These are phyloP conservation scores for Loxodes magnus DNA, from an alignment of 73 alveolate species.

Conservation along the genomic window DNA sequence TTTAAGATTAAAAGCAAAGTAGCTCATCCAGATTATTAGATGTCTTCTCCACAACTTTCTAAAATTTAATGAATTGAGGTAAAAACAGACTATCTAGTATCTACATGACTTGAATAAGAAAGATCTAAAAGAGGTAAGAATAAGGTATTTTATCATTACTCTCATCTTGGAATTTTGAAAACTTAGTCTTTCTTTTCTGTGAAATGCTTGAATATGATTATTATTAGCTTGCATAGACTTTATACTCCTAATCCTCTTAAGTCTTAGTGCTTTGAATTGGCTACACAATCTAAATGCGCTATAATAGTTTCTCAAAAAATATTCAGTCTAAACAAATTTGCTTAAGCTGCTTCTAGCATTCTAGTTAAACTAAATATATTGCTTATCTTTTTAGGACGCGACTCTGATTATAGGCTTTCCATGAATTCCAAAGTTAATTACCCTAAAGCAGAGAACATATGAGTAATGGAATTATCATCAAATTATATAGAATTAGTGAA, in stretches of 20 bases:
- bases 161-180: no score
- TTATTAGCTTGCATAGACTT: neutral
- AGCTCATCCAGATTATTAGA: conserved; percentile 15
- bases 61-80: conserved; percentile 5
- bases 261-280: conserved; percentile 8
- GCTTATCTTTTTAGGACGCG: conserved; percentile 18
- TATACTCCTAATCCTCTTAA: neutral
- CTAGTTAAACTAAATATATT: conserved; percentile 11
- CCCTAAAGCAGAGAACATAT: conserved; percentile 45
- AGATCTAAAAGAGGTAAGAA: neutral
- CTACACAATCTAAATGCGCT: conserved; percentile 8
- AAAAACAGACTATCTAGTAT: neutral
- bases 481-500: conserved; percentile 52
- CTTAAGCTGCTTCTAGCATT: neutral
- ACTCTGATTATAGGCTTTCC: conserved; percentile 29
- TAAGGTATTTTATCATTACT: conserved; percentile 2
- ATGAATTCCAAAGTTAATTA: conserved; percentile 38
- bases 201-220: conserved; percentile 6
- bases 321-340: neutral
- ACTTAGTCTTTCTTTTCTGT: neutral
- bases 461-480: conserved; percentile 40
- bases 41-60: conserved; percentile 19
- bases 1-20: neutral
- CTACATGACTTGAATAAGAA: neutral
- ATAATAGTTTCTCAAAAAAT: conserved; percentile 4